phyloP scores from a whole-genome alignment of 2,329 filamentous ascomycete species.

The Teratosphaeria epicoccoides region DNA sequence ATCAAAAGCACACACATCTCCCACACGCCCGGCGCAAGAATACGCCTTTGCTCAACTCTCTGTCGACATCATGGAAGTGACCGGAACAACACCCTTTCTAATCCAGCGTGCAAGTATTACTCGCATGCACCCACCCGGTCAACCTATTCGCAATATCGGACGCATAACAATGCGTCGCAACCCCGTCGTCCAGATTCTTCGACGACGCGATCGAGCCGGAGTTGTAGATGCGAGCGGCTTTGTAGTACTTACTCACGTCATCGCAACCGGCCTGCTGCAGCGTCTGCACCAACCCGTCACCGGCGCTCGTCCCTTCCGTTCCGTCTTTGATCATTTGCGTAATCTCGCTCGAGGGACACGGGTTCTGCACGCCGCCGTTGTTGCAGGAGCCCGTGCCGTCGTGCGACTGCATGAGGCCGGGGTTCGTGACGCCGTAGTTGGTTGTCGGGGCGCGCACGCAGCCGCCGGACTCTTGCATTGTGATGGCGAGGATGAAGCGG shows the following conservation, averaged over 20 bases:
- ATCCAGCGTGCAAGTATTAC: constrained; percentile 6
- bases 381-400: constrained; percentile 32
- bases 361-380: constrained; percentile 22
- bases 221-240: constrained; percentile 42
- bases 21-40: not conserved
- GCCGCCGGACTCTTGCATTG: constrained; percentile 39
- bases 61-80: not conserved
- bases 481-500: constrained; percentile 35
- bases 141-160: constrained; percentile 43
- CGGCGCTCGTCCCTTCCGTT: constrained; percentile 30
- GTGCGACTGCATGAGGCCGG: constrained; percentile 39
- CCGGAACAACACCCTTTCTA: not conserved
- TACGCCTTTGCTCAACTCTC: too few species aligned
- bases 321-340: constrained; percentile 36
- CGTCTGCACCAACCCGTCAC: constrained; percentile 33
- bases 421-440: constrained; percentile 32
- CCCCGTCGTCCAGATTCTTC: constrained; percentile 32
- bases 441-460: constrained; percentile 38
- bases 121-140: constrained; percentile 29
- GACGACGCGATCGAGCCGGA: constrained; percentile 28
- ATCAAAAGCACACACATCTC: not conserved
- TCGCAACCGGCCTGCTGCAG: constrained; percentile 22
- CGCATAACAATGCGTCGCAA: constrained; percentile 45
- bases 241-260: constrained; percentile 33
- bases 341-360: constrained; percentile 31